phyloP scores from a whole-genome alignment of 1,139 yeast species.

The Trichomonascaceae sp. region DNA sequence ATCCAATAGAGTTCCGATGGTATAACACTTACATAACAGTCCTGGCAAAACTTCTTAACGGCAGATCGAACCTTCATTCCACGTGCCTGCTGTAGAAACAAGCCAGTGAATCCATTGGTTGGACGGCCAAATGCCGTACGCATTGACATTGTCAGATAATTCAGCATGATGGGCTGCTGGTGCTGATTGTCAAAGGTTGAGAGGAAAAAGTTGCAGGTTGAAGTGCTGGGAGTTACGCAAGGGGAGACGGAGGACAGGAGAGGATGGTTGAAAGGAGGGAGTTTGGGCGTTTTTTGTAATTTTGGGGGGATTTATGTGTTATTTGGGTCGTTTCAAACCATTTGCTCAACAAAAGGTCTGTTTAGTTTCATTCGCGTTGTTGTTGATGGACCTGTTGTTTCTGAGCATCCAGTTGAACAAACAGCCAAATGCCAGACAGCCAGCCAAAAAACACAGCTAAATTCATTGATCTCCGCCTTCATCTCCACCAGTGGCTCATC shows the following conservation, averaged over 20 bases:
- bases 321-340: too few species aligned
- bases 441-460: too few species aligned
- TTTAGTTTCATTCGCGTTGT: too few species aligned
- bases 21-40: constrained; percentile 56
- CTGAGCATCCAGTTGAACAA: too few species aligned
- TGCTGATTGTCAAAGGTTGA: background rate
- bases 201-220: background rate
- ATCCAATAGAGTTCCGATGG: background rate
- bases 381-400: too few species aligned
- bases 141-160: background rate
- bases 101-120: background rate
- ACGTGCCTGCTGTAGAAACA: constrained; percentile 28
- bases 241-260: background rate
- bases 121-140: constrained; percentile 7
- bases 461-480: too few species aligned
- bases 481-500: too few species aligned
- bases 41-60: constrained; percentile 85
- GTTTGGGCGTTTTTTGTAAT: background rate
- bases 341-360: too few species aligned
- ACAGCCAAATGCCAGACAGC: too few species aligned
- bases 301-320: too few species aligned
- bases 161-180: constrained; percentile 1
- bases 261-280: background rate
- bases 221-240: background rate
- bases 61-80: constrained; percentile 73